A percentile compares a stretch with the other conserved stretches of the same genome.
Conservation (phyloP, 441 rosid genomes). For the Erodium chrysanthum region DNA sequence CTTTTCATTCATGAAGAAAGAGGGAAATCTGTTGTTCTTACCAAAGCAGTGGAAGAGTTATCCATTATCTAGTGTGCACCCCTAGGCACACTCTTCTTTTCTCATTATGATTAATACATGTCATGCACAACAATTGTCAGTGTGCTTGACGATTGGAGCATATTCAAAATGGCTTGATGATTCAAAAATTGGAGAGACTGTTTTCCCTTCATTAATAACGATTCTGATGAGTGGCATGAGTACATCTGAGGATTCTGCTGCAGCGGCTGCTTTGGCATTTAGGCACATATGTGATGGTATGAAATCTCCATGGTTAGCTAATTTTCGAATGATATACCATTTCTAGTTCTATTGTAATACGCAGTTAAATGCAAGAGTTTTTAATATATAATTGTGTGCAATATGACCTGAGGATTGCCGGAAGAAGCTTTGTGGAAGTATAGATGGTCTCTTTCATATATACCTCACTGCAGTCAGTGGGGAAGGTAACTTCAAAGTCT, state of each 20-base stretch:
- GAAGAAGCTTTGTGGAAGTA: constrained; percentile 68
- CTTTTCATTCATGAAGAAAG: not conserved
- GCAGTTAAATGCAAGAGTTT: not conserved
- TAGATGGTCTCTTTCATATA: constrained; percentile 66
- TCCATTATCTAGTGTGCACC: constrained; percentile 1
- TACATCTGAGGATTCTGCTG: constrained; percentile 91
- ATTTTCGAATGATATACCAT: not conserved
- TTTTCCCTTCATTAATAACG: constrained; percentile 63
- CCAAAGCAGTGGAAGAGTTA: not conserved
- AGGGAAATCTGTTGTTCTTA: not conserved
- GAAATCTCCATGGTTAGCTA: constrained; percentile 7
- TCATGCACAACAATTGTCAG: constrained; percentile 35
- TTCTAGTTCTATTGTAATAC: not conserved
- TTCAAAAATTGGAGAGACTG: constrained; percentile 57
- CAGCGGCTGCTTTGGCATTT: constrained; percentile 96
- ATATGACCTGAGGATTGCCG: constrained; percentile 61
- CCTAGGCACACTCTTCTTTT: not conserved
- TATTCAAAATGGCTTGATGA: constrained; percentile 94
- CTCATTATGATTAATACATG: not conserved
- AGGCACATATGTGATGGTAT: constrained; percentile 90
- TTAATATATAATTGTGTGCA: not conserved
- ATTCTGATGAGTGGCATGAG: constrained; percentile 90
- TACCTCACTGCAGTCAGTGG: constrained; percentile 74
- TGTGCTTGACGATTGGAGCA: constrained; percentile 91
- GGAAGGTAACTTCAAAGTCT: constrained; percentile 72